These are phyloP conservation scores for Fonsecaea pugnacius DNA, from an alignment of 2,329 filamentous ascomycete species.

Conservation along the genomic window DNA sequence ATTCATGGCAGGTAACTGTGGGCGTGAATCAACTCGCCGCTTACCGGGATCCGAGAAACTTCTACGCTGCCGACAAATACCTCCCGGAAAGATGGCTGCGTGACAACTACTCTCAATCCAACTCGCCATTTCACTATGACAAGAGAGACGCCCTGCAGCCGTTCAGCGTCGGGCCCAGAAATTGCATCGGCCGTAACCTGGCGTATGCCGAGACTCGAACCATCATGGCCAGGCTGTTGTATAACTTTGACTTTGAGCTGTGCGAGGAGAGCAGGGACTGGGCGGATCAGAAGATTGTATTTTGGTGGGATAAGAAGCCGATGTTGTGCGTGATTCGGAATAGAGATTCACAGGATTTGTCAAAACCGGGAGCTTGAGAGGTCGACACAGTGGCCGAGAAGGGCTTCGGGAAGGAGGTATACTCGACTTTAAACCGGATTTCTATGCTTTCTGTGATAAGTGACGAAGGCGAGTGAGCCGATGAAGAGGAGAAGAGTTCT, in stretches of 20 bases:
- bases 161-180: not conserved
- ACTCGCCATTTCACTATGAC: not conserved
- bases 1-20: not conserved
- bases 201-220: conserved; percentile 2
- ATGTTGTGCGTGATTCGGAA: too few species aligned
- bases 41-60: not conserved
- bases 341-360: too few species aligned
- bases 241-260: conserved; percentile 1
- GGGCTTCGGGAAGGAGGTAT: too few species aligned
- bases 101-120: not conserved
- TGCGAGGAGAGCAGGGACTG: not conserved
- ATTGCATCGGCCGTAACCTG: not conserved
- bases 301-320: too few species aligned
- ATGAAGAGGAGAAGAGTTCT: too few species aligned
- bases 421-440: too few species aligned
- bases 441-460: too few species aligned
- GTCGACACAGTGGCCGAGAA: too few species aligned
- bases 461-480: too few species aligned
- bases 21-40: not conserved
- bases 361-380: too few species aligned
- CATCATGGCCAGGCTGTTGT: not conserved
- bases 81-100: not conserved
- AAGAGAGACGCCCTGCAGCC: not conserved
- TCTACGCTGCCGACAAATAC: not conserved
- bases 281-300: not conserved